Base-by-base conservation (phyloP, 2,329 filamentous ascomycete genomes). In the Colletotrichum sp. region DNA sequence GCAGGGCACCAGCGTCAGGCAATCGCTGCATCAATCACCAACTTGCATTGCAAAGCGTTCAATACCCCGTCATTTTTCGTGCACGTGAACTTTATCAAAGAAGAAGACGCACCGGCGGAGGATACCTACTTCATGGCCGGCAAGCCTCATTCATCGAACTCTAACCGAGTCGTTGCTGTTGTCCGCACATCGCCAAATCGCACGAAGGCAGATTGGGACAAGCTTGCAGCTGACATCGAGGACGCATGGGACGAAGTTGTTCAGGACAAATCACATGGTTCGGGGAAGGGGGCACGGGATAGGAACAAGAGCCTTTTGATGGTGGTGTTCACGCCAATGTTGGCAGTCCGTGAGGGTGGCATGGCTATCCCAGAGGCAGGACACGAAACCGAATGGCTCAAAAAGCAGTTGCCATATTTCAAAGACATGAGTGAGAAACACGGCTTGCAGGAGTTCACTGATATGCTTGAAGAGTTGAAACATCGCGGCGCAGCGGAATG, bases 11-110 rank as follows among this genome's bases (percentile, higher is more conserved):
- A 72, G 30, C 70, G 70, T 15, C 62, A 72, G 34, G 60, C 62
- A 1, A 63, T 72, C 18, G 68, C 68, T 5, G 9, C 52, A 2
- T 39, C 68, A 13, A 72, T 67, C 12, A 75, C 62, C 21, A 44
- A 62, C 12, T 26, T 72, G 8, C 72, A 75, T n/a, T 75, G 52
- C 30, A 63, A n/a, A 5, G 62, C 72, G 9, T 75, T 75, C 24
- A 32, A 39, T 10, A 67, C 52, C 8, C 68, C 72, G 3, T 28
- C 68, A 3, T 72, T 67, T 13, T 72, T 75, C 16, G 55, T 75
- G 4, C 72, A 75, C 39, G 72, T 67, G 1, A 67, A 24, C 18
- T 75, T 72, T 12, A 39, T 52, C 34, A 55, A 72, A 8, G 10
- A 72, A 21, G n/a, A 67, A n/a, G 7, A 16, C 6, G 9, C 34